These are phyloP conservation scores for Suhomyces yuchorum DNA, from an alignment of 1,139 yeast genomes.

Conservation along the genomic window DNA sequence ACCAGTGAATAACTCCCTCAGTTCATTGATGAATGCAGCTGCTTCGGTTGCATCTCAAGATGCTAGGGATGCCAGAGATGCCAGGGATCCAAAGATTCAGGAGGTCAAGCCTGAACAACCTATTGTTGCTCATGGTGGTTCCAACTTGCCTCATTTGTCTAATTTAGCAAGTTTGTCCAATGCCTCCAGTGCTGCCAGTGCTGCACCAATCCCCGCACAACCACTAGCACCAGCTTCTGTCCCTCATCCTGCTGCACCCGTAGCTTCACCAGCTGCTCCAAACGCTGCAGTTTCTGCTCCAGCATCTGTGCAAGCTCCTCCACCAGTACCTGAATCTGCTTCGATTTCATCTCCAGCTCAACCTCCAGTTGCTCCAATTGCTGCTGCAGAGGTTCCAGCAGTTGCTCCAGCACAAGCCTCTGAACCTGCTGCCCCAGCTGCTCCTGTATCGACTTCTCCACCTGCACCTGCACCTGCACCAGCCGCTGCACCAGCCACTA, in stretches of 20 bases:
- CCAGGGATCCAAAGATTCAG: not conserved
- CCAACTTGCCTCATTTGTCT: conserved; percentile 1
- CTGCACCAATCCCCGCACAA: not conserved
- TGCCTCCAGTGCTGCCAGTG: not conserved
- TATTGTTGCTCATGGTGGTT: not conserved
- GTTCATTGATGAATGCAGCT: conserved; percentile 37
- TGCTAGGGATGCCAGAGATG: conserved; percentile 8
- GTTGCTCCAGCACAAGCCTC: conserved; percentile 11
- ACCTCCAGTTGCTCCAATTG: conserved; percentile 13
- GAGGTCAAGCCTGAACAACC: conserved; percentile 10
- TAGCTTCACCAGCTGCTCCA: conserved; percentile 5
- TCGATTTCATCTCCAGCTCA: conserved; percentile 1
- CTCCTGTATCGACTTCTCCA: not conserved
- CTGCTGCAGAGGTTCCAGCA: conserved; percentile 10
- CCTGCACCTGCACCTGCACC: not conserved
- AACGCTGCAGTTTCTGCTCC: conserved; percentile 9
- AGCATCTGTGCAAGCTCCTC: conserved; percentile 14
- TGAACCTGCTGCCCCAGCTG: conserved; percentile 6
- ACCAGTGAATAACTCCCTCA: conserved; percentile 23
- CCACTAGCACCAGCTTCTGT: conserved; percentile 11
- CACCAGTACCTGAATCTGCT: conserved; percentile 10
- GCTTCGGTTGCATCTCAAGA: conserved; percentile 18
- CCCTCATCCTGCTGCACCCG: conserved; percentile 11
- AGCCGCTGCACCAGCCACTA: not conserved
- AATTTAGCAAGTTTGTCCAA: conserved; percentile 2